phyloP scores from a whole-genome alignment of 108 stramenopile species.

The Nitzschia sp. region DNA sequence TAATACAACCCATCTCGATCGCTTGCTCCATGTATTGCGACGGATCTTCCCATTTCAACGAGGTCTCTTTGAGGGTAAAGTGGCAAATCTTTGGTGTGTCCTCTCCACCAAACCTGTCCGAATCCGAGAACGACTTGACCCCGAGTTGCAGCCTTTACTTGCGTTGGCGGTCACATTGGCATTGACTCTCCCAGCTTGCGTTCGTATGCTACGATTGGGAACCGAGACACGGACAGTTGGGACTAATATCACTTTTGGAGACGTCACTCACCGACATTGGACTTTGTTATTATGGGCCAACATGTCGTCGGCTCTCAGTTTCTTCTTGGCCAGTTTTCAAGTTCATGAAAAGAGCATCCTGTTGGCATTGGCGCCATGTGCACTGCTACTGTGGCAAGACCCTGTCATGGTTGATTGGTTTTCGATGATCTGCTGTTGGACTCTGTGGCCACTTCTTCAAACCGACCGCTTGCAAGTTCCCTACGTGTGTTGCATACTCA shows the following conservation, averaged over 20 bases:
- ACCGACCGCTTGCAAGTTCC: slow-evolving; percentile 71
- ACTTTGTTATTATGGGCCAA: slow-evolving; percentile 51
- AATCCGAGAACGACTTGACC: slow-evolving; percentile 60
- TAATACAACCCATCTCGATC: slow-evolving; percentile 24
- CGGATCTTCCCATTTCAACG: slow-evolving; percentile 92
- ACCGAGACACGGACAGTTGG: background rate
- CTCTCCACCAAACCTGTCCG: slow-evolving; percentile 64
- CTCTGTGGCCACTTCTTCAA: slow-evolving; percentile 65
- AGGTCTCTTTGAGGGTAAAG: slow-evolving; percentile 96
- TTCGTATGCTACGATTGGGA: slow-evolving; percentile 47
- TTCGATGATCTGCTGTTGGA: slow-evolving; percentile 70
- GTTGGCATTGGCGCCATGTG: slow-evolving; percentile 77
- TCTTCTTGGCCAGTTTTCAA: slow-evolving; percentile 94
- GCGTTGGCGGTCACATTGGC: slow-evolving; percentile 51
- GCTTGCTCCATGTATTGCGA: slow-evolving; percentile 55
- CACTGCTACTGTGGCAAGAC: slow-evolving; percentile 58
- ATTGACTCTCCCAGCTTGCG: slow-evolving; percentile 57
- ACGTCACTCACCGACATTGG: slow-evolving; percentile 32
- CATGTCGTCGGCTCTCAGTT: slow-evolving; percentile 70
- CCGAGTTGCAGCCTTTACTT: slow-evolving; percentile 45
- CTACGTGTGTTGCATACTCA: slow-evolving; percentile 56
- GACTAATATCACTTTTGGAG: background rate
- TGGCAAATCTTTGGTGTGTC: slow-evolving; percentile 93
- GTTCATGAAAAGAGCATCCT: slow-evolving; percentile 96
- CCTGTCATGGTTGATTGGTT: slow-evolving; percentile 62